Evolutionary conservation across 768 basidiomycete genomes (phyloP).

Genomic region (Solioccasus polychromus): DNA sequence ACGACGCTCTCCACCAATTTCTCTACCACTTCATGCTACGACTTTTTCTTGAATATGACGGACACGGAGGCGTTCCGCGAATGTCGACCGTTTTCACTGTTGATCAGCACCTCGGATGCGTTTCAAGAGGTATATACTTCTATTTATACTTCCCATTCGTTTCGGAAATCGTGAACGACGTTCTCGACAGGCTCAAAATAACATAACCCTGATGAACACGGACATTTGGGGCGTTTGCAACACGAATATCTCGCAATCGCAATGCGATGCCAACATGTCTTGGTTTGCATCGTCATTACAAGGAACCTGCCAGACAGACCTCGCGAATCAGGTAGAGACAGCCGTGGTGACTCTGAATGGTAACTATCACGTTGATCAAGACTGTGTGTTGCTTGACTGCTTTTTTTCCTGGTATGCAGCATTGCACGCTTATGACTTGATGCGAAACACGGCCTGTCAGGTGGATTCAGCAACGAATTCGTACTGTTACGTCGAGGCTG

Average conservation of each 20-base stretch:
- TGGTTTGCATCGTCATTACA: conserved; percentile 54
- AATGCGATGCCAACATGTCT: conserved; percentile 67
- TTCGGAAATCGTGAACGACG: conserved; percentile 1
- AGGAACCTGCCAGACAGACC: conserved; percentile 53
- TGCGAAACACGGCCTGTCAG: conserved; percentile 62
- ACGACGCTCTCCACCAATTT: conserved; percentile 62
- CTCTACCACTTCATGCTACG: conserved; percentile 57
- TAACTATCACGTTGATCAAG: conserved; percentile 27
- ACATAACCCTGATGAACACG: conserved; percentile 59
- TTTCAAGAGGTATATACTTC: conserved; percentile 59
- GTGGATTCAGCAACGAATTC: conserved; percentile 52
- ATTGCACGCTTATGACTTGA: conserved; percentile 58
- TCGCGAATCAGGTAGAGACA: conserved; percentile 48
- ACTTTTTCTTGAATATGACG: conserved; percentile 79
- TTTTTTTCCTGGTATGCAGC: conserved; percentile 39
- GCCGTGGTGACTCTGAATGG: conserved; percentile 56
- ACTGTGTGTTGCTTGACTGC: background rate
- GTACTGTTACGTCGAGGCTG: conserved; percentile 76
- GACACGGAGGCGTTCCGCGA: conserved; percentile 53
- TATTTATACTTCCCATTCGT: conserved; percentile 9
- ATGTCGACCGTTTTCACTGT: conserved; percentile 75
- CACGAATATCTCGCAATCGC: conserved; percentile 42
- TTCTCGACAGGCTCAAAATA: conserved; percentile 55
- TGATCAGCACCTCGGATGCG: conserved; percentile 50
- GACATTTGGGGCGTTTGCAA: conserved; percentile 83